phyloP scores from a whole-genome alignment of 2,329 filamentous ascomycete species.

The Cercospora sp. region DNA sequence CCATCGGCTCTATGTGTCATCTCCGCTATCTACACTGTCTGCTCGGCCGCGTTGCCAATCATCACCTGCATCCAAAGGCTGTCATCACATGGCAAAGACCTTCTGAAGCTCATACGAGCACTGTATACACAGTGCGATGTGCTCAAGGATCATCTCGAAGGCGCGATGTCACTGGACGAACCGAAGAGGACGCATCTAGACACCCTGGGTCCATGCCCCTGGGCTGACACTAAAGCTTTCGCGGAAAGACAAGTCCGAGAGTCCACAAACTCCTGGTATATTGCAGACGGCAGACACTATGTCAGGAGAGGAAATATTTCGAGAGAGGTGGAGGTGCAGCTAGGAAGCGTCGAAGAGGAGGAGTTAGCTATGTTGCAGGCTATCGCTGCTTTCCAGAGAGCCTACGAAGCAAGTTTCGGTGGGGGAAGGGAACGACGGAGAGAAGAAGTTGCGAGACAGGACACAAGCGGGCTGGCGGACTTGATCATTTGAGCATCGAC shows the following conservation, averaged over 20 bases:
- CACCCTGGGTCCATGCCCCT: not conserved
- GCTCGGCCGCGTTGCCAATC: slow-evolving; percentile 17
- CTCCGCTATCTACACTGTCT: slow-evolving; percentile 21
- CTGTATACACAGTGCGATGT: slow-evolving; percentile 8
- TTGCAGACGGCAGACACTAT: slow-evolving; percentile 48
- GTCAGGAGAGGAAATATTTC: slow-evolving; percentile 48
- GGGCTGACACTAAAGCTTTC: slow-evolving; percentile 30
- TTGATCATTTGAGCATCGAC: slow-evolving; percentile 4
- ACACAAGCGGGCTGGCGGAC: slow-evolving; percentile 1
- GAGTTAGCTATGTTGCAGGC: slow-evolving; percentile 7
- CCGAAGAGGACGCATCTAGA: not conserved
- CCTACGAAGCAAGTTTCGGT: slow-evolving; percentile 16
- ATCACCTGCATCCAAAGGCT: slow-evolving; percentile 21
- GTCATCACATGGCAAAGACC: slow-evolving; percentile 5
- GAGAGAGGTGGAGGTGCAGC: slow-evolving; percentile 47
- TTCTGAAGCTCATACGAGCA: slow-evolving; percentile 12
- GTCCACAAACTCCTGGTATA: slow-evolving; percentile 51
- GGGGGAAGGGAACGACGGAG: not conserved
- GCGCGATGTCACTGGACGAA: not conserved
- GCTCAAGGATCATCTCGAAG: slow-evolving; percentile 11
- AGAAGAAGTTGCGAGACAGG: not conserved
- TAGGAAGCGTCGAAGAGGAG: slow-evolving; percentile 31
- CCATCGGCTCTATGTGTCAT: slow-evolving; percentile 3
- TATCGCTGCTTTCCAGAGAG: slow-evolving; percentile 14
- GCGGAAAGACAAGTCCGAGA: slow-evolving; percentile 45